Base-by-base conservation (phyloP, 192 early-diverging fungal genomes). In the Dissophora globulifera region DNA sequence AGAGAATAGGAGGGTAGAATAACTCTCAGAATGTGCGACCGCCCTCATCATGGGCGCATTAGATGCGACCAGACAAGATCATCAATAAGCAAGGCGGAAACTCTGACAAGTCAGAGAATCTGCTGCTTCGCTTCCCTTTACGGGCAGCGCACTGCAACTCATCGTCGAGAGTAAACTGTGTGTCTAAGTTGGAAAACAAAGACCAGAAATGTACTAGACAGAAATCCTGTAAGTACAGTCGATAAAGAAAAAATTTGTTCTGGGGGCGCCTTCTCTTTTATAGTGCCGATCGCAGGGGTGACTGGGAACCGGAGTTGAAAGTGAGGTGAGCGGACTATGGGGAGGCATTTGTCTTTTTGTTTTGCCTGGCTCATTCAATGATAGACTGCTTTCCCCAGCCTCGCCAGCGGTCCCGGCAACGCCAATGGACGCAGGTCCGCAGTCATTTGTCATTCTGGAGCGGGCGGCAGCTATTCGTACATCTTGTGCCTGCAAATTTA, bases 121-220 rank as follows among this genome's bases (percentile, higher is more conserved):
- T 38, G 61, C 13, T 62, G 69, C 69, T 56, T 67, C 71, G 71
- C 71, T 76, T 76, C 71, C 71, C 71, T 76, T 65, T 76, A 76
- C 62, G 71, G 71, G 71, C 71, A 76, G 62, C 71, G 71, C 63
- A 64, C 71, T 76, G 20, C 63, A 76, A 56, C 71, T 76, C 71
- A 76, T 76, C 71, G 62, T 76, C 71, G 71, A 76, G 71, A 66
- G 71, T 76, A 76, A 76, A 76, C 71, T 67, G 71, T 76, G 71
- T 76, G 71, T 76, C 71, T 76, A 58, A 67, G 71, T 76, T 76
- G 63, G 71, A 61, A 76, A 76, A 76, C 71, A 61, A 67, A 76
- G 71, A 67, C 63, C 67, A 51, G 72, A 75, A 41, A 78, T 78
- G 75, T 60, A 78, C 64, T 78, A 69, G 64, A 69, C 75, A 78